Base-by-base conservation (phyloP, 164 flowering plant species). In the Warburgia ugandensis region DNA sequence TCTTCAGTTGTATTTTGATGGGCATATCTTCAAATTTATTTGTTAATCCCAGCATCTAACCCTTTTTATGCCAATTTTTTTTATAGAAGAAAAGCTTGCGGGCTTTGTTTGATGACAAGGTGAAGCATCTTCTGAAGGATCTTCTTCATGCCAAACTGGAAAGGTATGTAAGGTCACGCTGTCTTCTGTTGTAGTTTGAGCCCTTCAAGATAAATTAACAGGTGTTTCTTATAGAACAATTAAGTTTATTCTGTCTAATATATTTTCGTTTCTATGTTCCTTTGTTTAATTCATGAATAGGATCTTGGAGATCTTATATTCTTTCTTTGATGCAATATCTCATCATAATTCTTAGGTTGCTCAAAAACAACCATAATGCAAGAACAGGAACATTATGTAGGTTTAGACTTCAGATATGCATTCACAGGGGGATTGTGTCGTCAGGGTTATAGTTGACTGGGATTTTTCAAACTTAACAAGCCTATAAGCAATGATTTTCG, bases 71-170 rank as follows among this genome's bases (percentile, higher is more conserved):
- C 19, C 19, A 45, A 23, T 67, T 69, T 68, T 19, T 72, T 43
- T 73, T 76, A 29, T 92, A 94, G 99, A 88, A 79, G 67, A 81
- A 82, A 59, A 73, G 37, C 6, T 71, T 94, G 76, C 68, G 48
- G 55, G 65, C 75, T 50, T 47, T 94, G 29, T 94, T 67, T 26
- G 74, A 79, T 17, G 76, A 67, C 19, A 86, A 86, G 73, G 94
- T 84, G 73, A 78, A 86, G 77, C 73, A 40, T 52, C 69, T 94
- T 64, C 86, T 78, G 50, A 59, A 69, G 54, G 79, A 76, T 58
- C 75, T 94, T 57, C 76, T 83, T 29, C 75, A 79, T 58, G 94
- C 75, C 42, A 74, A 69, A 32, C 28, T 27, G 2, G 67, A 55
- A 50, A 61, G 61, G 73, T 64, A 29, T 10, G 33, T 19, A 26